Evolutionary conservation across 805 yeast genomes (phyloP), one percentile per base, ranked within the genome.

Genomic region (Yamadazyma nakazawae): DNA sequence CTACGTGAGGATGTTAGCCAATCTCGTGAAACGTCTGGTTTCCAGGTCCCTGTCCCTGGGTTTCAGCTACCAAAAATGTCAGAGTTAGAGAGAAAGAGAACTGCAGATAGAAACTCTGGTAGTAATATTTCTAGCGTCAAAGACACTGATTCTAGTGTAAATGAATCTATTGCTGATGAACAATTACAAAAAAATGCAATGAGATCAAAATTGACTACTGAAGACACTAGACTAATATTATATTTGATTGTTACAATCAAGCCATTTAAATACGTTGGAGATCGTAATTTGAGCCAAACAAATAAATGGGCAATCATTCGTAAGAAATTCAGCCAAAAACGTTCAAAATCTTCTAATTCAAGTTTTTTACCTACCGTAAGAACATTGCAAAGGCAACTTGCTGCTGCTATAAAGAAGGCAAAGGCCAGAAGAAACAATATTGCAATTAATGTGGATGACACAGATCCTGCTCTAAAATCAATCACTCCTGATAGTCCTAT

Each of bases 181-280:
- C 41, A 25, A 38, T n/a, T 26, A 17, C 25, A 28, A 10, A 28
- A 28, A 28, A 28, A 28, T 28, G 11, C n/a, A 5, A 12, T 28
- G 32, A 47, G 70, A 25, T 51, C 64, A 0, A 66, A 64, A 50
- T 51, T 67, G 35, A 54, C 63, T 10, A 42, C 49, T 14, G 54
- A 55, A 30, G 71, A 67, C 40, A 61, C 67, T 13, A 56, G 52
- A 46, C 51, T 67, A 6, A 64, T 67, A 6, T 49, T 66, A n/a
- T 62, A 57, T 40, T 50, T 66, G 30, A 67, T 64, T 13, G 52
- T 59, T 19, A 53, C 57, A 24, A 56, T 64, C 30, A 66, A 66
- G 44, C 72, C 72, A 3, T 67, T 67, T 55, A 66, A 67, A 47
- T 67, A 66, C 46, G 58, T 66, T 18, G 72, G 72, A 8, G 68